Percentiles rank a stretch among this genome's conserved stretches.
These are phyloP conservation scores for Plasmodium berghei DNA, from an alignment of 169 alveolate species.

Conservation along the genomic window DNA sequence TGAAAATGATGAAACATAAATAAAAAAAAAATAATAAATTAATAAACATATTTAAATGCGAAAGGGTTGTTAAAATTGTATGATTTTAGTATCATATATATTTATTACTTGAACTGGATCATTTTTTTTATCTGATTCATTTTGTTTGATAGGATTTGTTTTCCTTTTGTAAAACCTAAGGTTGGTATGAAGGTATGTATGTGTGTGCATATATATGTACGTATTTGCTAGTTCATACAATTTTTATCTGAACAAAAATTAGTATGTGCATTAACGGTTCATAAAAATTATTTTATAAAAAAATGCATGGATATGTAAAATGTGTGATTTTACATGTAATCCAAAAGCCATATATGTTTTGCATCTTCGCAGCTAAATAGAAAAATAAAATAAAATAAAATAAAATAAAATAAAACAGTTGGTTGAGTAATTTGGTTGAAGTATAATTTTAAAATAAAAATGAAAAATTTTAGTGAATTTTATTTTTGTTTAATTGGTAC, in stretches of 20 bases:
- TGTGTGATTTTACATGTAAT: conserved; percentile 24
- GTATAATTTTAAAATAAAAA: not conserved
- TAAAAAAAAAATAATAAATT: conserved; percentile 15
- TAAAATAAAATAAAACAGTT: not conserved
- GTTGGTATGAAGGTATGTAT: no score
- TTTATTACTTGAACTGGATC: conserved; percentile 34
- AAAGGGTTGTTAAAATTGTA: not conserved
- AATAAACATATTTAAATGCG: not conserved
- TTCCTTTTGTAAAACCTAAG: conserved; percentile 15
- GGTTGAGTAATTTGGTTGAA: not conserved
- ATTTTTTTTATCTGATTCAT: conserved; percentile 25
- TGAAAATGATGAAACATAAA: not conserved
- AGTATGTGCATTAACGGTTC: no score
- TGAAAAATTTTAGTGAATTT: not conserved
- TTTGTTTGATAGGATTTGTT: conserved; percentile 11
- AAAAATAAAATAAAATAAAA: not conserved
- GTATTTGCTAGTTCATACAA: no score
- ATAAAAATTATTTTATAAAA: not conserved
- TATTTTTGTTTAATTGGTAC: conserved; percentile 3
- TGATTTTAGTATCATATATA: not conserved
- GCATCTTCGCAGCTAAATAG: conserved; percentile 67
- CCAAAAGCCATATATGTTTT: conserved; percentile 47
- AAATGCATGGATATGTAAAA: not conserved
- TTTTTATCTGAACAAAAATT: no score
- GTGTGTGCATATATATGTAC: no score